Evolutionary conservation across 2,329 filamentous ascomycete species (phyloP).

Genomic region (Ophiostoma triangulosporum): DNA sequence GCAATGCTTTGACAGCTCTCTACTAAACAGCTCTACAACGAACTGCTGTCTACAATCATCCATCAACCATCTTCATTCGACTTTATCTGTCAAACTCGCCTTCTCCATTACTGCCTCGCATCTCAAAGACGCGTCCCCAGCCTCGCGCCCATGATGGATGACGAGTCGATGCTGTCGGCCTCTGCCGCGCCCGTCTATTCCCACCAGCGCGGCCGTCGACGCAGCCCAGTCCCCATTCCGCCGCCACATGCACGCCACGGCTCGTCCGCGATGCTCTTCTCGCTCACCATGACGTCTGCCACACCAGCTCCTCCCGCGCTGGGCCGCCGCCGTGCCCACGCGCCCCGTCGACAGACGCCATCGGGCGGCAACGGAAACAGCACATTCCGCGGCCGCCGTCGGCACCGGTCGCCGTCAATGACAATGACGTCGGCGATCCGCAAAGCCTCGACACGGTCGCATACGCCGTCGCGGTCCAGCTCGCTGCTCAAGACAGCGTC

Average conservation of each 20-base stretch:
- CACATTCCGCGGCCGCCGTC: conserved; percentile 28
- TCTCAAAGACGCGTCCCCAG: neutral
- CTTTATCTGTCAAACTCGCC: neutral
- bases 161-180: neutral
- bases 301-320: neutral
- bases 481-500: neutral
- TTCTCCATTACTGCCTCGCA: neutral
- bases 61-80: neutral
- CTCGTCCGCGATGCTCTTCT: neutral
- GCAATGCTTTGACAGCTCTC: too few relatives aligned
- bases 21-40: too few relatives aligned
- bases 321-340: neutral
- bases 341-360: conserved; percentile 11
- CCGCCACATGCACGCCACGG: neutral
- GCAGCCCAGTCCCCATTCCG: conserved; percentile 5
- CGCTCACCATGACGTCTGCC: conserved; percentile 2
- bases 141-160: neutral
- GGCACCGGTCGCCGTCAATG: conserved; percentile 22
- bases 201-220: conserved; percentile 6
- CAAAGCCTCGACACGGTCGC: conserved; percentile 2
- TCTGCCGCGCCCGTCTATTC: neutral
- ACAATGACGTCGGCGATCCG: neutral
- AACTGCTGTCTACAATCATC: neutral
- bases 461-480: conserved; percentile 2
- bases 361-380: conserved; percentile 27